Evolutionary conservation across 169 alveolate genomes (phyloP), one percentile per base, ranked within the genome.

Genomic region (Plasmodium gonderi): DNA sequence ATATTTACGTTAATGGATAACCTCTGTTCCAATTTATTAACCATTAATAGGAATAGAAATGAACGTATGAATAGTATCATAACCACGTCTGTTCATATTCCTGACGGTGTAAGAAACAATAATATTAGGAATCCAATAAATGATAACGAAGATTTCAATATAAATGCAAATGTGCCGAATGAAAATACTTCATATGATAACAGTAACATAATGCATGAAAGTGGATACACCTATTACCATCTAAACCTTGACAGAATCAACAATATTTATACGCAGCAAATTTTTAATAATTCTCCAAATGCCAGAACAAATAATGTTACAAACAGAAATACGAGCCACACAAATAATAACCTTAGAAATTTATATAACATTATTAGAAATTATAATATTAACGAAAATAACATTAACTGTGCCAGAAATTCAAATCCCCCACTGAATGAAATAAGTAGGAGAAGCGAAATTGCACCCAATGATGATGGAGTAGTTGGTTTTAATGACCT

Each of bases 1-100:
- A 72, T 83, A 83, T 72, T 69, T 14, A 60, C 75, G n/a, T 54
- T 83, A 83, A 83, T 83, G 92, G 67, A 83, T 83, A 79, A 83
- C 11, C 42, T 83, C 1, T 83, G 82, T 17, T 83, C 92, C 20
- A 72, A 69, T 69, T 40, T 83, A 42, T 33, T 69, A 47, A 83
- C 75, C 23, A 23, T 38, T 47, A 72, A 69, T 47, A 83, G 92
- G 42, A 49, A 74, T 64, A 69, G 77, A 45, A 47, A 69, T 76
- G 83, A 47, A 45, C 79, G 64, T 5, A 33, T 23, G 17, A 51
- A 45, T 12, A 83, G 3, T 20, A 74, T 74, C 3, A 11, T 49
- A 42, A 9, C 69, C 31, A 26, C 81, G 29, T 8, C 67, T 69
- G 49, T 31, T 23, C 89, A 79, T 40, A 47, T 79, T 12, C 64